Evolutionary conservation across 208 protist genomes (phyloP).

Genomic region (Naegleria fowleri): DNA sequence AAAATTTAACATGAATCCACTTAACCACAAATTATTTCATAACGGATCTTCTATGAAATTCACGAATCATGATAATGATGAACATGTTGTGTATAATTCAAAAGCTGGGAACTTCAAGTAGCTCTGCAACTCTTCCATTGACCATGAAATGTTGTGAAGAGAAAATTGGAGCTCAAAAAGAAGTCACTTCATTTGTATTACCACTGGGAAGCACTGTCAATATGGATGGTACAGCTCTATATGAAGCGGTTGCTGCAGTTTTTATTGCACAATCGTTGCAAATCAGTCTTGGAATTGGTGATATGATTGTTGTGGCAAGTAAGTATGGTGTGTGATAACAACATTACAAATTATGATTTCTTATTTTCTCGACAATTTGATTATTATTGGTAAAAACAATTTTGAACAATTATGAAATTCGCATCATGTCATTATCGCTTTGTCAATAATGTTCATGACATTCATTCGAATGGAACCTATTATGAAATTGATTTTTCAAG

Average conservation of each 20-base stretch:
- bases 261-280: constrained; percentile 40
- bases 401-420: too few species aligned
- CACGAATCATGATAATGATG: too few species aligned
- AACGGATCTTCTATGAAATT: too few species aligned
- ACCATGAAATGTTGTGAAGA: constrained; percentile 30
- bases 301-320: constrained; percentile 5
- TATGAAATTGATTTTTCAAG: neutral
- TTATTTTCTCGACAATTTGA: neutral
- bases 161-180: constrained; percentile 5
- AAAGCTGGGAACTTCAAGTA: constrained; percentile 13
- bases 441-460: too few species aligned
- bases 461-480: neutral
- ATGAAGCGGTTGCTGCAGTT: constrained; percentile 40
- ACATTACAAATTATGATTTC: neutral
- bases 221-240: constrained; percentile 33
- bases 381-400: too few species aligned
- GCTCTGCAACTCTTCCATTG: constrained; percentile 32
- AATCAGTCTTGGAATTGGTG: neutral
- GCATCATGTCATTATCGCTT: too few species aligned
- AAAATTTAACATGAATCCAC: too few species aligned
- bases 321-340: too few species aligned
- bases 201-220: neutral
- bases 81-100: too few species aligned
- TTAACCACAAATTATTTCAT: too few species aligned
- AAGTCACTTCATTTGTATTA: constrained; percentile 27